Base-by-base conservation (phyloP, 2,329 filamentous ascomycete species). In the Microdochium nivale region DNA sequence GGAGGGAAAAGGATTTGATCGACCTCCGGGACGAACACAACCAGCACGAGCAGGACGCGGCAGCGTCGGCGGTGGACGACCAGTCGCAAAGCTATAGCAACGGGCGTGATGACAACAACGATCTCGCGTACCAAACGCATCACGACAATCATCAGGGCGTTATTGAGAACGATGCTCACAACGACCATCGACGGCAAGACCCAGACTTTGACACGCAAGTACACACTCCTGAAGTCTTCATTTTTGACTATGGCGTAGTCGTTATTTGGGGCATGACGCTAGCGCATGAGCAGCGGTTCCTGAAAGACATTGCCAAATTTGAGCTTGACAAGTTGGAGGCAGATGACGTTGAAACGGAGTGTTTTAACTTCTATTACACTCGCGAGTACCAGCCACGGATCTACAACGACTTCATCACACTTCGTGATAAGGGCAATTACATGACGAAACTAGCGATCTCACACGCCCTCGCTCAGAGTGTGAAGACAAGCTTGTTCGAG, bases 341-440 rank as follows among this genome's bases (percentile, higher is more conserved):
- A 11, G 91, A 95, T 63, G 90, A 96, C 60, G 85, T 96, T 27
- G 92, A 99, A 71, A 89, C 65, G 23, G 94, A 99, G 69, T 90
- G 92, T 63, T 99, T 99, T 78, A 99, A 99, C 68, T 99, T 97
- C 69, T 99, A 99, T 75, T 97, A 99, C 73, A 97, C 94, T 2
- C 82, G 88, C 62, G 92, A 97, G 66, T 99, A 99, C 67, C 95
- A 99, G 70, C 90, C 94, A 23, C 86, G 94, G 49, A 99, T 99
- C 68, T 99, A 99, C 79, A 99, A 99, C 70, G 94, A 99, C 70
- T 99, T 99, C 62, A 99, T 99, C 69, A 94, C 89, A 2, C 71
- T 99, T 54, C 80, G 91, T 48, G 92, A 97, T 62, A 96, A 95
- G 70, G 85, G 85, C 63, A 96, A 95, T 69, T 95, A 97, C 73